Base-by-base conservation (phyloP, 257 asterid species). In the Oldenlandia corymbosa region DNA sequence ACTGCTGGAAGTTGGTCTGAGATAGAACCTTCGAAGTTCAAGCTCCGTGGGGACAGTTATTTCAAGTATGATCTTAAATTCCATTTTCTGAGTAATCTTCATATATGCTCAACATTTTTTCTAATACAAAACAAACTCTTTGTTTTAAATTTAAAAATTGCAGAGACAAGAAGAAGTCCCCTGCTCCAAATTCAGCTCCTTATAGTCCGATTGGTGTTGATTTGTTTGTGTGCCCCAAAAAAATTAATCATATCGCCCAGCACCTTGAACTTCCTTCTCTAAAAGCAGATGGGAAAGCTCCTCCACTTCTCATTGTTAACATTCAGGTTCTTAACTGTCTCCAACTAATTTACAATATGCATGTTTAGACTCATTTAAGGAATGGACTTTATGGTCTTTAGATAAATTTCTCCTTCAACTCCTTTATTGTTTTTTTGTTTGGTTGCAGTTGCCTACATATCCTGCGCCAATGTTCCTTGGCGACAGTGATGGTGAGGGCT, bases 151-250 rank as follows among this genome's bases (percentile, higher is more conserved):
- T 52, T 61, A 72, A 50, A 32, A 67, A 51, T 71, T 79, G 77
- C 91, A 93, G 99, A 71, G 99, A 93, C 66, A 93, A 87, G 88
- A 93, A 88, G 91, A 90, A 93, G 77, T 45, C 45, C 77, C 83
- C 91, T 48, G 97, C 97, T 30, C 90, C 91, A 17, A 78, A 82
- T 64, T 66, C 18, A 52, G 64, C 86, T 68, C 95, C 99, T 27
- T 93, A 93, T 80, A 75, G 72, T 58, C 96, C 99, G 18, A 77
- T 93, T 43, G 99, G 99, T n/a, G 95, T 85, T 30, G 99, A 93
- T 75, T 61, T 93, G 67, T 93, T 87, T 78, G 72, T 86, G 39
- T 76, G 86, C 52, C 70, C 80, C 27, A 81, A 78, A 71, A 93
- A 90, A 89, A 78, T 93, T 63, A 80, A 73, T 75, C 97, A 93